These are phyloP conservation scores for Mycosphaerelloides madeirae DNA, from an alignment of 2,329 filamentous ascomycete genomes.

Conservation along the genomic window DNA sequence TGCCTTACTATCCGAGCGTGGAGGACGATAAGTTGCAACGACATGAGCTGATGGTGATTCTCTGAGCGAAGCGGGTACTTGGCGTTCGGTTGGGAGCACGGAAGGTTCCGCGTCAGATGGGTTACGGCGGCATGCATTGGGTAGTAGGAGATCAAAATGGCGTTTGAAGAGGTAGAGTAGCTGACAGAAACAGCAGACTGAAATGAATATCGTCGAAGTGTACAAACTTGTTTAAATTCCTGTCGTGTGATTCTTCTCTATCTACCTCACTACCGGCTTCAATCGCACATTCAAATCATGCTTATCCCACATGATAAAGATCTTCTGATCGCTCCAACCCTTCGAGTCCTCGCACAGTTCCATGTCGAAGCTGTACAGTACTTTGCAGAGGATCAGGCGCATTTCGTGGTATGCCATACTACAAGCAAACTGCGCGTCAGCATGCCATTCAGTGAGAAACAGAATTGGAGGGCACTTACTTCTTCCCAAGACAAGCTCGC, in stretches of 20 bases:
- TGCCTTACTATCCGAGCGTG: slow-evolving; percentile 89
- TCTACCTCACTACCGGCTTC: neutral
- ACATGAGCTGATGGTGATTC: slow-evolving; percentile 38
- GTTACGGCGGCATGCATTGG: no score
- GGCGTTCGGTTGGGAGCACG: no score
- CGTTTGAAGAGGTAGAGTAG: no score
- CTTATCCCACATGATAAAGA: slow-evolving; percentile 3
- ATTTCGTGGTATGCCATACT: slow-evolving; percentile 37
- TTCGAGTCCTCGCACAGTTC: slow-evolving; percentile 19
- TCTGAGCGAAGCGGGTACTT: neutral
- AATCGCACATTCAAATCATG: neutral
- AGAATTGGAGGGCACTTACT: slow-evolving; percentile 24
- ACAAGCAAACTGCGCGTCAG: slow-evolving; percentile 7
- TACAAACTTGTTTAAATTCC: no score
- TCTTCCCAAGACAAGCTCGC: slow-evolving; percentile 35
- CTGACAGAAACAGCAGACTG: no score
- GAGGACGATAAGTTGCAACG: slow-evolving; percentile 75
- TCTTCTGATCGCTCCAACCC: slow-evolving; percentile 13
- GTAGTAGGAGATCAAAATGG: no score
- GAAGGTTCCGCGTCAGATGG: no score
- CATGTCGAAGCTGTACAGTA: slow-evolving; percentile 39
- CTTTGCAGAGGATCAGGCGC: slow-evolving; percentile 33
- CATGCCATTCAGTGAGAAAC: no score
- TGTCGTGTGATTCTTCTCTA: no score
- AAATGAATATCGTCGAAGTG: no score